A percentile compares a stretch with the other conserved stretches of the same genome.
phyloP scores from a whole-genome alignment of 805 yeast species.

The Saturnispora ahearnii region DNA sequence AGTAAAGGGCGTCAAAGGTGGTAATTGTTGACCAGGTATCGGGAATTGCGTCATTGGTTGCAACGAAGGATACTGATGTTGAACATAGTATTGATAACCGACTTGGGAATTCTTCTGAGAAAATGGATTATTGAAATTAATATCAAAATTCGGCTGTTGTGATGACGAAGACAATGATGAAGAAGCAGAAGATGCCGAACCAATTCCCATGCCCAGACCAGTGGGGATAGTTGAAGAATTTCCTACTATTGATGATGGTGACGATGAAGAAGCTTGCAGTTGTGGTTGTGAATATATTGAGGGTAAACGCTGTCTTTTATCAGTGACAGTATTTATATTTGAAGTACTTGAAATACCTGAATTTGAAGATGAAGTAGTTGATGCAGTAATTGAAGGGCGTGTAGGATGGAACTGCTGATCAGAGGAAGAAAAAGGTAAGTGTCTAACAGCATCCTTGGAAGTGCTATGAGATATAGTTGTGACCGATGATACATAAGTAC shows the following conservation, averaged over 20 bases:
- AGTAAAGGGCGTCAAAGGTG: background rate
- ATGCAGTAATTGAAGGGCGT: too few species aligned
- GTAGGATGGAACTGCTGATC: too few species aligned
- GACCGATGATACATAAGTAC: conserved; percentile 5
- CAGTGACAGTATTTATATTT: background rate
- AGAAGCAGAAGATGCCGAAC: background rate
- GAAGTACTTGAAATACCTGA: background rate
- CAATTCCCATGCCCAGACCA: background rate
- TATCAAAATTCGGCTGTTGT: background rate
- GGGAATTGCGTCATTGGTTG: background rate
- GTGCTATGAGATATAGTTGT: background rate
- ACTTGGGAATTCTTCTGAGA: background rate
- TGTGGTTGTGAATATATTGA: background rate
- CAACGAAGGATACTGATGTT: background rate
- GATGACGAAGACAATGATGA: background rate
- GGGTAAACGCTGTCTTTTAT: background rate
- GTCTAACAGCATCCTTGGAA: background rate
- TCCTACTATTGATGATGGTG: background rate
- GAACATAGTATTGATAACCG: background rate
- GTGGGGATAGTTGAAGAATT: background rate
- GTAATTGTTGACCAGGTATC: background rate
- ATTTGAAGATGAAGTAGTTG: background rate
- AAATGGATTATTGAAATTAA: background rate
- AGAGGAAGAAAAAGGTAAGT: background rate
- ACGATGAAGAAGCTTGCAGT: background rate